Evolutionary conservation across 768 basidiomycete genomes (phyloP), one percentile per base, ranked within the genome.

Genomic region (Podaxis sp.): DNA sequence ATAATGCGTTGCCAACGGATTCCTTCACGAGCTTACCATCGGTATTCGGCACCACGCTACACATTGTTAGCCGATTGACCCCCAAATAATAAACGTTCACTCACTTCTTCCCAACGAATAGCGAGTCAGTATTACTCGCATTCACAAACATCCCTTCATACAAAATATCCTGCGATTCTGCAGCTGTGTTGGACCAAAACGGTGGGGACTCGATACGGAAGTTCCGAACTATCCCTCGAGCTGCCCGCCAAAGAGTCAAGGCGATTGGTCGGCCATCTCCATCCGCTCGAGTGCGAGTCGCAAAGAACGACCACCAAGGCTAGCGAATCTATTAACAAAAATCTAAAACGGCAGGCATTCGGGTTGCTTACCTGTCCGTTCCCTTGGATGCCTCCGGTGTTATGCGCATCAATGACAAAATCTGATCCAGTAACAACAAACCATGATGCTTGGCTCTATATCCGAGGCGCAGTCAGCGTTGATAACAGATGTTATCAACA

Each of bases 401-500:
- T 77, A 68, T 86, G 82, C 2, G 80, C 86, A 69, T 86, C 82
- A 64, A 87, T 78, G 15, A 74, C 74, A 62, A 87, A 87, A 73
- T 86, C 79, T 22, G 73, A 72, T 3, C 85, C 85, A 4, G 84
- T 84, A 33, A 87, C 74, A 57, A 87, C 82, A 65, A 87, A 87
- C 84, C 85, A 87, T 4, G 86, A 87, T 2, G 85, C 83, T 74
- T 87, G 86, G 66, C 74, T 80, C 83, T 86, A 59, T 11, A n/a
- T 49, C 8, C 13, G n/a, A 36, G 30, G 17, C 4, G 1, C 15
- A 44, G 28, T 59, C 1, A 52, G 52, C 17, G 17, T 30, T 15
- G 9, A 9, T 19, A 38, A 39, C 19, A 11, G 40, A 3, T 15
- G 17, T 15, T 19, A 40, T 12, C 12, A 42, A 1, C 4, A 7